Evolutionary conservation across 257 asterid species (phyloP).

Genomic region (Paulownia fortunei): DNA sequence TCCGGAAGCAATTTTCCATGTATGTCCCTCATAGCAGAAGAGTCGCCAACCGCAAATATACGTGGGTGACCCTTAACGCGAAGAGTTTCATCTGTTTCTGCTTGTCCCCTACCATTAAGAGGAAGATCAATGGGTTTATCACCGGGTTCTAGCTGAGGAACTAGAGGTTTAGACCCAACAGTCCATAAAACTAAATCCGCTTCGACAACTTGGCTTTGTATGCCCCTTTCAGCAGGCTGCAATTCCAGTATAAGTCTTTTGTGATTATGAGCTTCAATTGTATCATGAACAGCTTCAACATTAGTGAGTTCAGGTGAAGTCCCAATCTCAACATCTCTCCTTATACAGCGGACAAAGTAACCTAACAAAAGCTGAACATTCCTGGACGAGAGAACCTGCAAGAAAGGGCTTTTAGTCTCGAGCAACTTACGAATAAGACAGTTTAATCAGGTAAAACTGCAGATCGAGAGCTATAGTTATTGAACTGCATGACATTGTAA

Average conservation of each 20-base stretch:
- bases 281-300: slow-evolving; percentile 38
- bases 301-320: slow-evolving; percentile 35
- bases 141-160: slow-evolving; percentile 58
- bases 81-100: slow-evolving; percentile 98
- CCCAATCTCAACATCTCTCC: slow-evolving; percentile 42
- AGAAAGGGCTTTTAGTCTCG: slow-evolving; percentile 27
- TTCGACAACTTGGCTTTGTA: slow-evolving; percentile 52
- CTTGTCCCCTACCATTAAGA: slow-evolving; percentile 89
- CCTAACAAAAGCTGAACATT: slow-evolving; percentile 87
- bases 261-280: slow-evolving; percentile 38
- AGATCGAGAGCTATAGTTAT: background rate
- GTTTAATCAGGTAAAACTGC: slow-evolving; percentile 13
- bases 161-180: slow-evolving; percentile 83
- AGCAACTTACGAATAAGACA: background rate
- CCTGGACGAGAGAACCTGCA: slow-evolving; percentile 89
- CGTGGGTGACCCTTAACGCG: slow-evolving; percentile 96
- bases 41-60: slow-evolving; percentile 93
- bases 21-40: slow-evolving; percentile 80
- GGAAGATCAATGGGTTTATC: slow-evolving; percentile 66
- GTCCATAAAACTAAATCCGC: slow-evolving; percentile 96
- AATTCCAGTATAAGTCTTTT: slow-evolving; percentile 65
- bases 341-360: slow-evolving; percentile 74
- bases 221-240: slow-evolving; percentile 82
- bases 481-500: slow-evolving; percentile 11
- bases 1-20: slow-evolving; percentile 86